phyloP scores from a whole-genome alignment of 2,329 filamentous ascomycete genomes.

The Berkeleyomyces basicola region DNA sequence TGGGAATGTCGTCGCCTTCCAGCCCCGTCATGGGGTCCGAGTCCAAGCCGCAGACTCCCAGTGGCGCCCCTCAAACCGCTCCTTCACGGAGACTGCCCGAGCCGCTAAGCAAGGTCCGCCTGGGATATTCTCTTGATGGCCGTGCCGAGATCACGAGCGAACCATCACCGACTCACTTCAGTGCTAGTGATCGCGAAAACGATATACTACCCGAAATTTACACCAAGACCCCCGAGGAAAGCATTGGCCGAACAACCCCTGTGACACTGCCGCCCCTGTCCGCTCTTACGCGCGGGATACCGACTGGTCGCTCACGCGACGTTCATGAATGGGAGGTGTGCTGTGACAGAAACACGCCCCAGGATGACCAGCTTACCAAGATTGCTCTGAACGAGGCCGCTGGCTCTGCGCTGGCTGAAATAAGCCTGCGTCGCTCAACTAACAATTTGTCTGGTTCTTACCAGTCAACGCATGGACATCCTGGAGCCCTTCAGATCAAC shows the following conservation, averaged over 20 bases:
- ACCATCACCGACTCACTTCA: slow-evolving; percentile 46
- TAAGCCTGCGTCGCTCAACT: slow-evolving; percentile 64
- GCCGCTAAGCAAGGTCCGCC: slow-evolving; percentile 34
- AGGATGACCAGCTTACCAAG: slow-evolving; percentile 49
- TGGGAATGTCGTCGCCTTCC: slow-evolving; percentile 33
- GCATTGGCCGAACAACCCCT: slow-evolving; percentile 53
- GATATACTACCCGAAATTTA: slow-evolving; percentile 32
- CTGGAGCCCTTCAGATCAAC: slow-evolving; percentile 6
- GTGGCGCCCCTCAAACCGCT: background rate
- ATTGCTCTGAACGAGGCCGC: slow-evolving; percentile 66
- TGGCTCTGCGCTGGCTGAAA: slow-evolving; percentile 65
- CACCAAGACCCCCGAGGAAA: slow-evolving; percentile 19
- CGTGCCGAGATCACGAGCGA: slow-evolving; percentile 72
- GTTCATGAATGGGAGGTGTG: slow-evolving; percentile 84
- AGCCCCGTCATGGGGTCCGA: slow-evolving; percentile 21
- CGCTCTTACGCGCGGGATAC: slow-evolving; percentile 32
- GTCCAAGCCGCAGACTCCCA: slow-evolving; percentile 17
- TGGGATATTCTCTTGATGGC: slow-evolving; percentile 75
- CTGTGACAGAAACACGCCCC: slow-evolving; percentile 63
- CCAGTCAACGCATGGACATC: background rate
- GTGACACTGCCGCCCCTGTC: slow-evolving; percentile 42
- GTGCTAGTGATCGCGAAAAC: slow-evolving; percentile 27
- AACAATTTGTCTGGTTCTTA: slow-evolving; percentile 18
- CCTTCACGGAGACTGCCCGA: background rate
- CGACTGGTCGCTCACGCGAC: slow-evolving; percentile 59